Percentiles rank a stretch among this genome's conserved stretches.
Evolutionary conservation across 805 yeast species (phyloP).

Genomic region (Teunomyces funiuensis): DNA sequence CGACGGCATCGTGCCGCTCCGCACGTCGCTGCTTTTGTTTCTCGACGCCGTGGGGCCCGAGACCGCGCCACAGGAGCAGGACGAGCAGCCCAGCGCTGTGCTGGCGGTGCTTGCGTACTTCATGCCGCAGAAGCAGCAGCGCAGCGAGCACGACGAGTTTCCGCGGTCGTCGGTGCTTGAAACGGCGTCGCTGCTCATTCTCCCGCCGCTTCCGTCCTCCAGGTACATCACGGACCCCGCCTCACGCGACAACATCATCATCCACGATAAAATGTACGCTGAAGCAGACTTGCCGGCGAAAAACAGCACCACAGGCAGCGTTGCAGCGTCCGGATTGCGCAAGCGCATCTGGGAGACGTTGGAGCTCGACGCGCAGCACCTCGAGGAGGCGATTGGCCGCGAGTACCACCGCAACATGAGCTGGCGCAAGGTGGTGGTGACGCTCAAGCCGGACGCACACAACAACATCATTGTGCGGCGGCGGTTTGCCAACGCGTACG

Average conservation of each 20-base stretch:
- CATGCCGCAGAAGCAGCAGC: constrained; percentile 40
- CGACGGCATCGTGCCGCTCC: constrained; percentile 93
- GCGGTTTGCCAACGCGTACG: constrained; percentile 87
- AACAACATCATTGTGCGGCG: constrained; percentile 89
- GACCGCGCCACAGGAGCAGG: too few species aligned
- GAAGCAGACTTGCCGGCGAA: constrained; percentile 60
- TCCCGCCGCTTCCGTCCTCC: constrained; percentile 78
- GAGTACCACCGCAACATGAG: constrained; percentile 80
- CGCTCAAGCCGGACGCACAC: constrained; percentile 89
- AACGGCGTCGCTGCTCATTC: constrained; percentile 71
- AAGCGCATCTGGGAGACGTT: constrained; percentile 23
- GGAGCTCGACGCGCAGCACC: constrained; percentile 40
- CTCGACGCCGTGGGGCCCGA: constrained; percentile 75
- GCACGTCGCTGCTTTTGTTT: constrained; percentile 84
- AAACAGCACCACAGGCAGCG: background rate
- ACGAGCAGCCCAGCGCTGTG: too few species aligned
- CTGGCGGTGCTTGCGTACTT: constrained; percentile 41
- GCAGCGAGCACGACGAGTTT: constrained; percentile 23
- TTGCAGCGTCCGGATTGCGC: constrained; percentile 12
- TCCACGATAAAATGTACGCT: constrained; percentile 78
- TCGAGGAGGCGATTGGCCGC: constrained; percentile 82
- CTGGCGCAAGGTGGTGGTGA: constrained; percentile 91
- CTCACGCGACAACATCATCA: constrained; percentile 60
- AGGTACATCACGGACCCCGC: constrained; percentile 68
- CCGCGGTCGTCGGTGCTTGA: constrained; percentile 77